Conservation (phyloP, 805 yeast genomes). For the Sungouiella thailandica region DNA sequence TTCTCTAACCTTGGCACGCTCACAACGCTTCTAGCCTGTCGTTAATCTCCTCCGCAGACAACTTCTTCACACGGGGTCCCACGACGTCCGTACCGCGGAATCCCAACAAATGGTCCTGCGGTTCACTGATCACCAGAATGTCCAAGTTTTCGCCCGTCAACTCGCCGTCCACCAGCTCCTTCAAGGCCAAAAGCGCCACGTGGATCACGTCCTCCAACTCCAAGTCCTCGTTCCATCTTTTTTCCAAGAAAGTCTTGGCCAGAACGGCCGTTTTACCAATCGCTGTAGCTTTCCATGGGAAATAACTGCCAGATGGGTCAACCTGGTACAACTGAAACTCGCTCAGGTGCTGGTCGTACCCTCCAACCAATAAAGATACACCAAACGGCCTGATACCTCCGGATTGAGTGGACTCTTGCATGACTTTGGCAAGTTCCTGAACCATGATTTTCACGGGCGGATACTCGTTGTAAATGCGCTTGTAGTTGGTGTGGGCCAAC, state of each 20-base stretch:
- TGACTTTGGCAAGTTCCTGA: slow-evolving; percentile 89
- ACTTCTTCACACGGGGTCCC: slow-evolving; percentile 88
- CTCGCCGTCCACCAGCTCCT: slow-evolving; percentile 97
- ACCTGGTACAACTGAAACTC: slow-evolving; percentile 84
- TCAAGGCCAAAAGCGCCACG: slow-evolving; percentile 87
- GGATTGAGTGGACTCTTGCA: slow-evolving; percentile 98
- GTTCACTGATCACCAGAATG: slow-evolving; percentile 79
- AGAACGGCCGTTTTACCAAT: slow-evolving; percentile 93
- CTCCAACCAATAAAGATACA: slow-evolving; percentile 90
- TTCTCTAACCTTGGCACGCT: too few species aligned
- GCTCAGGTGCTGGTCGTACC: slow-evolving; percentile 74
- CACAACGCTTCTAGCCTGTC: slow-evolving; percentile 90
- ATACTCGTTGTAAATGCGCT: slow-evolving; percentile 90
- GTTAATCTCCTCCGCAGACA: slow-evolving; percentile 86
- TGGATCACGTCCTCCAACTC: slow-evolving; percentile 98
- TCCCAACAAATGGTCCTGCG: slow-evolving; percentile 77
- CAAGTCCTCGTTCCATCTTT: slow-evolving; percentile 96
- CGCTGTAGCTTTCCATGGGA: slow-evolving; percentile 99
- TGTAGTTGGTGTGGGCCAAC: slow-evolving; percentile 87
- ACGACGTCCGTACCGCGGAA: slow-evolving; percentile 74
- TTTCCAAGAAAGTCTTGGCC: slow-evolving; percentile 96
- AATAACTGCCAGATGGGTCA: slow-evolving; percentile 96
- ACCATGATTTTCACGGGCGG: slow-evolving; percentile 95
- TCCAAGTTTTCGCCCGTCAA: slow-evolving; percentile 96
- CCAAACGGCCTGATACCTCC: slow-evolving; percentile 99